Base-by-base conservation (phyloP, 1,139 yeast species). In the Sugiyamaella novakii region DNA sequence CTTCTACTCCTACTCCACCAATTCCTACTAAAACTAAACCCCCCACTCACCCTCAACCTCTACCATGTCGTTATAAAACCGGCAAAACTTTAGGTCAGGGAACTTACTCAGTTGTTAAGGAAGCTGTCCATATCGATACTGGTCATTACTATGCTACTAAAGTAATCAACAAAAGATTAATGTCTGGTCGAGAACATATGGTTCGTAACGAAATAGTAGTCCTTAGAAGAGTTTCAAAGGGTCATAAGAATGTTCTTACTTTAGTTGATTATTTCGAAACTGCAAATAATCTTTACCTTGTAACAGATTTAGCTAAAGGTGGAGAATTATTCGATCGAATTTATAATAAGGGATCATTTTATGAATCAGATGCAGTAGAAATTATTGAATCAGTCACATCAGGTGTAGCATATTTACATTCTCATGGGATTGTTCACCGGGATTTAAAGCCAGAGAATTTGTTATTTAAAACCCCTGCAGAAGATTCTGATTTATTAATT, bases 381-480 rank as follows among this genome's bases (percentile, higher is more conserved):
- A 61, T 79, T 33, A 72, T 79, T 56, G 71, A 72, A 51, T 78
- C 78, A 49, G 66, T 78, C 34, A 69, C 72, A 2, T 72, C 67
- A 2, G 77, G 76, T 2, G 75, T 91, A 36, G 75, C 76, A 33
- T 87, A 87, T 60, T 74, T 91, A 57, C 98, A 91, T 65, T 72
- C 76, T 8, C 80, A 84, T 57, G 87, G 88, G 41, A 80, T 91
- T 49, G 94, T 88, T 11, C 98, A 92, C 67, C 77, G 98, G 47
- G 98, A 92, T 67, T 74, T 92, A 56, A 92, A 92, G 67, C 97
- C 98, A 0, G 98, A 92, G 64, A 92, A 92, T 61, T 79, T 92
- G 47, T 71, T 92, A 51, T 74, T 91, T 53, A 64, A 67, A 28
- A 67, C 73, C 5, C 59, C 66, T 18, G 72, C 66, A 41, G 70